Evolutionary conservation across 2,329 filamentous ascomycete genomes (phyloP).

Genomic region (Sclerotinia spermophila): DNA sequence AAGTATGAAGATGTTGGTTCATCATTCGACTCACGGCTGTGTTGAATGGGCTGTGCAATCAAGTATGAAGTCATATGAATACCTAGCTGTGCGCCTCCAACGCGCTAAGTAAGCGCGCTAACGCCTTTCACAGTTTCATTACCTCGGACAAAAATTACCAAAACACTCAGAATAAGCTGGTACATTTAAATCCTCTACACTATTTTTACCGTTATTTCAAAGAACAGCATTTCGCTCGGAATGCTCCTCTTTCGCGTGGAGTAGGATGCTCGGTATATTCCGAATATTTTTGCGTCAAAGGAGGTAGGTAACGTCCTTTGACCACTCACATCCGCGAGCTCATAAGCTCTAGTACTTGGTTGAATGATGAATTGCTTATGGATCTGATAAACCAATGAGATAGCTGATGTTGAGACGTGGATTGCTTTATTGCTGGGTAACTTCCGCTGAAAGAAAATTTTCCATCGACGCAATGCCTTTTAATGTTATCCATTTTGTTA

Average conservation of each 20-base stretch:
- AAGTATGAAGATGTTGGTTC: neutral
- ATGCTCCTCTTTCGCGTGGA: neutral
- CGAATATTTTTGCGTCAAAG: neutral
- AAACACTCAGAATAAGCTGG: neutral
- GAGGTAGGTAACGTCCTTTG: neutral
- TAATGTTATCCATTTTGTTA: neutral
- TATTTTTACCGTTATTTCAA: neutral
- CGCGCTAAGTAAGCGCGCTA: neutral
- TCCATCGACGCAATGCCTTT: neutral
- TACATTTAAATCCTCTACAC: no score
- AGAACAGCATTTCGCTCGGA: neutral
- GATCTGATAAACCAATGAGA: neutral
- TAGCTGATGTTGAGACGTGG: neutral
- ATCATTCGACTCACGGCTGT: neutral
- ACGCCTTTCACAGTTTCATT: neutral
- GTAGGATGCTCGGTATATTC: neutral
- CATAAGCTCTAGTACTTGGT: neutral
- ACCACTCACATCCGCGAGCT: neutral
- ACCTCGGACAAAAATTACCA: neutral
- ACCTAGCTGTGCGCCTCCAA: neutral
- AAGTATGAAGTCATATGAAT: neutral
- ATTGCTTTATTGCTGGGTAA: conserved; percentile 2
- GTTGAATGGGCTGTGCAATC: neutral
- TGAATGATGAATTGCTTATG: neutral
- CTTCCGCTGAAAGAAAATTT: neutral